Evolutionary conservation across 148 eudicot species (phyloP).

Genomic region (Heliamphora exappendiculata): DNA sequence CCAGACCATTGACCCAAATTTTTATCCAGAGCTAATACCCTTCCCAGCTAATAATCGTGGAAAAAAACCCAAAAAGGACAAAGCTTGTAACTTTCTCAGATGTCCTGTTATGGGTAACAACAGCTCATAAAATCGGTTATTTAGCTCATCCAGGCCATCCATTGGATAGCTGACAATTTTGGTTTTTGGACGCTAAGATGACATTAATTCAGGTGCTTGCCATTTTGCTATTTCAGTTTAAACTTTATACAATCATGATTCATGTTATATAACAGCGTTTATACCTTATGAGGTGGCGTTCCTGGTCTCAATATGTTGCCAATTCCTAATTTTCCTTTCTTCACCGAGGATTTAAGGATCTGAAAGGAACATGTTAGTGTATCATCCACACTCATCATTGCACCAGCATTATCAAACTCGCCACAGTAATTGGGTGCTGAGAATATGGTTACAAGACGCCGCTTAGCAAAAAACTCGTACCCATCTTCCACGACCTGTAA

Average conservation of each 20-base stretch:
- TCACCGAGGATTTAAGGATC: slow-evolving; percentile 63
- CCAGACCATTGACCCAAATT: background rate
- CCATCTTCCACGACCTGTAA: slow-evolving; percentile 77
- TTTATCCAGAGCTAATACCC: background rate
- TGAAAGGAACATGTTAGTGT: slow-evolving; percentile 70
- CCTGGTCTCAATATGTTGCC: slow-evolving; percentile 54
- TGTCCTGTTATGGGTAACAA: background rate
- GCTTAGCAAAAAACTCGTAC: slow-evolving; percentile 65
- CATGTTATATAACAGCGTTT: background rate
- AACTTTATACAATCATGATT: background rate
- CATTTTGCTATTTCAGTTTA: background rate
- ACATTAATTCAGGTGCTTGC: background rate
- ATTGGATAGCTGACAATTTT: too few species aligned
- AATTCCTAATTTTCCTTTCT: slow-evolving; percentile 59
- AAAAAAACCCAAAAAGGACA: background rate
- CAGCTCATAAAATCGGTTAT: background rate
- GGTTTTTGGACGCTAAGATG: background rate
- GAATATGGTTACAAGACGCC: slow-evolving; percentile 67
- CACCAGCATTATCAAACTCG: slow-evolving; percentile 77
- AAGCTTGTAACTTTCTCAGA: background rate
- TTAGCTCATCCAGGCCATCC: background rate
- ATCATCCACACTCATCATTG: slow-evolving; percentile 85
- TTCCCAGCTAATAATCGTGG: background rate
- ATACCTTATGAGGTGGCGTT: slow-evolving; percentile 72
- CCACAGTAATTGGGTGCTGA: slow-evolving; percentile 83